phyloP scores from a whole-genome alignment of 352 stramenopile species.

The Phytophthora fragariae region DNA sequence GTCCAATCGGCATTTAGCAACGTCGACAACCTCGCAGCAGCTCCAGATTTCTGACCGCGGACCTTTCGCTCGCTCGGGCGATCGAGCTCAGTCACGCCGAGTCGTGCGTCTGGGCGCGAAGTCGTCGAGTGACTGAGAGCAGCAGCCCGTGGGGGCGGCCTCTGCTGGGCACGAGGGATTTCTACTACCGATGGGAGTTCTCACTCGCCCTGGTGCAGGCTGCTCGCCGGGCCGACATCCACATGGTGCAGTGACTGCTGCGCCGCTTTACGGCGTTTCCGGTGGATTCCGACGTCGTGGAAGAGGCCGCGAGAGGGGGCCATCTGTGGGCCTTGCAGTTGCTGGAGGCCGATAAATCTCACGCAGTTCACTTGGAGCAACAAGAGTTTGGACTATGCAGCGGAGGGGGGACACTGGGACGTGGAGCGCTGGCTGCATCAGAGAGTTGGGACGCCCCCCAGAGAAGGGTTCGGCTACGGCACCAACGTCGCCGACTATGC shows the following conservation, averaged over 20 bases:
- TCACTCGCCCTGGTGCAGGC: neutral
- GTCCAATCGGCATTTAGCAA: no score
- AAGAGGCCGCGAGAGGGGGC: neutral
- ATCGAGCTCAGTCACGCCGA: neutral
- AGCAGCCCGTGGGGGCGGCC: neutral
- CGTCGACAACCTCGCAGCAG: no score
- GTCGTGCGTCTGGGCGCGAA: neutral
- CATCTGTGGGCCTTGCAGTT: neutral
- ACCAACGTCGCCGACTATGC: neutral
- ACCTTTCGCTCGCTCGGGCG: neutral
- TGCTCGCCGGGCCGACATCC: neutral
- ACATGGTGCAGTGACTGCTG: neutral
- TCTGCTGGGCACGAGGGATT: neutral
- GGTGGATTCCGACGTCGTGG: neutral
- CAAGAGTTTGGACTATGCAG: neutral
- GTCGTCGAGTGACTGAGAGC: neutral
- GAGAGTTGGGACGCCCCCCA: neutral
- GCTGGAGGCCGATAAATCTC: neutral
- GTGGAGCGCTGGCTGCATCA: neutral
- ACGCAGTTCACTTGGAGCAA: neutral
- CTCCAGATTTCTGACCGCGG: neutral
- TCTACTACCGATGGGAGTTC: neutral
- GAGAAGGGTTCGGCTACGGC: neutral
- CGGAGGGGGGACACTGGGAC: neutral
- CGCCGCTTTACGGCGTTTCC: neutral